phyloP scores from a whole-genome alignment of 352 stramenopile species.

The Pythium myriotylum region DNA sequence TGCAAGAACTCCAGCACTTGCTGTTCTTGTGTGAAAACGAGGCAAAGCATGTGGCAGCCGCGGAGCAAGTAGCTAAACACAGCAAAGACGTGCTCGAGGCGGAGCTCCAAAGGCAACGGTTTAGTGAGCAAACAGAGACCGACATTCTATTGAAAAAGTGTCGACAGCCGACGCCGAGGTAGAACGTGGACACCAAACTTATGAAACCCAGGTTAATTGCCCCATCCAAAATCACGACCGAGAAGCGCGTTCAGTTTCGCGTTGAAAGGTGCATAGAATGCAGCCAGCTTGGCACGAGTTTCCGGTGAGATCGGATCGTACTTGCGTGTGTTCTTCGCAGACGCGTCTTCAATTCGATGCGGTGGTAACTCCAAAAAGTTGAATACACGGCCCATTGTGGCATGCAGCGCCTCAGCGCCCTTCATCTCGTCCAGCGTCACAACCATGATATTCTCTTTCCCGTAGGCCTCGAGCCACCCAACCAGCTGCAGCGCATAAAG shows the following conservation, averaged over 20 bases:
- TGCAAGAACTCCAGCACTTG: slow-evolving; percentile 71
- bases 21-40: slow-evolving; percentile 68
- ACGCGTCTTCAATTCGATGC: slow-evolving; percentile 77
- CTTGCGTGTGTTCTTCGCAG: slow-evolving; percentile 87
- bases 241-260: slow-evolving; percentile 70
- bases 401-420: slow-evolving; percentile 57
- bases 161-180: slow-evolving; percentile 2
- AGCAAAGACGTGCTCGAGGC: slow-evolving; percentile 34
- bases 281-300: slow-evolving; percentile 57
- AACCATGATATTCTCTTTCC: slow-evolving; percentile 89
- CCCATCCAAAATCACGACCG: slow-evolving; percentile 61
- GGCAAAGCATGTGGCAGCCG: slow-evolving; percentile 45
- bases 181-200: too few relatives aligned
- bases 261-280: slow-evolving; percentile 88
- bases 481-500: slow-evolving; percentile 95
- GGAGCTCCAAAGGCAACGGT: slow-evolving; percentile 46
- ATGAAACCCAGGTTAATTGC: not conserved
- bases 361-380: slow-evolving; percentile 83
- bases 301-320: slow-evolving; percentile 73
- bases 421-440: slow-evolving; percentile 95
- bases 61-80: slow-evolving; percentile 37
- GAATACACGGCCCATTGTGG: slow-evolving; percentile 85
- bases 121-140: slow-evolving; percentile 61
- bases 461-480: slow-evolving; percentile 92
- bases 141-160: slow-evolving; percentile 63